Percentiles rank a stretch among this genome's conserved stretches.
Evolutionary conservation across 73 alveolate species (phyloP).

Genomic region (Stentor coeruleus): DNA sequence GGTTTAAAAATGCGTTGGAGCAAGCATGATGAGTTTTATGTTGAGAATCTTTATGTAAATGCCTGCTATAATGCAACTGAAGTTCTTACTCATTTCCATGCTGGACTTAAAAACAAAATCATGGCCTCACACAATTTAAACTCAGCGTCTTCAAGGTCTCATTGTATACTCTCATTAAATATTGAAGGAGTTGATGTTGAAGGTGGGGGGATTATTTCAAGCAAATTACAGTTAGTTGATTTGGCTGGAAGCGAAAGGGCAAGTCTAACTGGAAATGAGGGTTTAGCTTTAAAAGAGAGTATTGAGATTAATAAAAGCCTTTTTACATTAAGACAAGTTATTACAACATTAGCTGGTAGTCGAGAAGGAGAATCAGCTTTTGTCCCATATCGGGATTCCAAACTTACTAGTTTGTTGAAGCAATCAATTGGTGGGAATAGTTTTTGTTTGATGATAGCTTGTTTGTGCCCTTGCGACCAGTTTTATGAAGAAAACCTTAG

Average conservation of each 20-base stretch:
- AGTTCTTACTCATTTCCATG: slow-evolving; percentile 59
- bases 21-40: slow-evolving; percentile 63
- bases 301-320: slow-evolving; percentile 92
- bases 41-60: slow-evolving; percentile 68
- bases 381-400: slow-evolving; percentile 97
- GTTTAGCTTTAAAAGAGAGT: slow-evolving; percentile 85
- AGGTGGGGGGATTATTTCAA: slow-evolving; percentile 61
- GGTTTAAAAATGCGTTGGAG: slow-evolving; percentile 85
- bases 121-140: slow-evolving; percentile 95
- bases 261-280: slow-evolving; percentile 82
- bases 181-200: slow-evolving; percentile 70
- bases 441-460: slow-evolving; percentile 92
- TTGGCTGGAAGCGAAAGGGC: slow-evolving; percentile 96
- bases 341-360: slow-evolving; percentile 75
- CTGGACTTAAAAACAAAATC: slow-evolving; percentile 82
- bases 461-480: slow-evolving; percentile 83
- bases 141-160: slow-evolving; percentile 87
- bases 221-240: slow-evolving; percentile 92
- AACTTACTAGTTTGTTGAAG: slow-evolving; percentile 88
- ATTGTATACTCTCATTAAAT: slow-evolving; percentile 84
- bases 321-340: slow-evolving; percentile 90
- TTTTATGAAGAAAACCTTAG: slow-evolving; percentile 89
- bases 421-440: slow-evolving; percentile 95
- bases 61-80: slow-evolving; percentile 60
- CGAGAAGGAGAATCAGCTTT: slow-evolving; percentile 42